Conservation (phyloP, 225 moss, liverwort and hornwort species). For the Climacium dendroides region DNA sequence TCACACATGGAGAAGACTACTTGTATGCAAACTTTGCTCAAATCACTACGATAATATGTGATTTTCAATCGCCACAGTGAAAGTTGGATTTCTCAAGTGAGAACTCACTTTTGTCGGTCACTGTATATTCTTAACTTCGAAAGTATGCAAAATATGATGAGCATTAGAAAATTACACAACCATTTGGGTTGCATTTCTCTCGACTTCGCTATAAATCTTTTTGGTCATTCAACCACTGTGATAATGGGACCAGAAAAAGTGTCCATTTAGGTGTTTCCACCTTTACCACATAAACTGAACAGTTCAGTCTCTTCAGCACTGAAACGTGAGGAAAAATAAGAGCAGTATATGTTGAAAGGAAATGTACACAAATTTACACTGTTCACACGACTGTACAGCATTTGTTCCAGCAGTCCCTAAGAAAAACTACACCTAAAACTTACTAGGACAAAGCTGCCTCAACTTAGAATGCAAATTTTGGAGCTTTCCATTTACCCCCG, state of each 20-base stretch:
- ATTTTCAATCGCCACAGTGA: too few relatives aligned
- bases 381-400: background rate
- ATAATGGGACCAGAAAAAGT: background rate
- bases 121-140: background rate
- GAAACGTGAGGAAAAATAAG: background rate
- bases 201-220: too few relatives aligned
- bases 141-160: background rate
- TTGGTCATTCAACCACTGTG: background rate
- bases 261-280: too few relatives aligned
- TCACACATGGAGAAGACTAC: too few relatives aligned
- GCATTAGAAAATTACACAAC: background rate
- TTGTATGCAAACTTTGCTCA: too few relatives aligned
- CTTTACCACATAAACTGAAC: background rate
- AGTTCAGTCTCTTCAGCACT: background rate
- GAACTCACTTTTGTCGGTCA: too few relatives aligned
- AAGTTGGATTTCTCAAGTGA: too few relatives aligned
- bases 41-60: too few relatives aligned
- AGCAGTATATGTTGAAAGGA: background rate
- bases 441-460: background rate
- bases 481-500: background rate
- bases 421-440: background rate
- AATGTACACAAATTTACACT: background rate
- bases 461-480: background rate
- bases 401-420: background rate
- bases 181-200: background rate